Evolutionary conservation across 805 yeast genomes (phyloP), one percentile per base, ranked within the genome.

Genomic region (Sugiyamaella lignohabitans): DNA sequence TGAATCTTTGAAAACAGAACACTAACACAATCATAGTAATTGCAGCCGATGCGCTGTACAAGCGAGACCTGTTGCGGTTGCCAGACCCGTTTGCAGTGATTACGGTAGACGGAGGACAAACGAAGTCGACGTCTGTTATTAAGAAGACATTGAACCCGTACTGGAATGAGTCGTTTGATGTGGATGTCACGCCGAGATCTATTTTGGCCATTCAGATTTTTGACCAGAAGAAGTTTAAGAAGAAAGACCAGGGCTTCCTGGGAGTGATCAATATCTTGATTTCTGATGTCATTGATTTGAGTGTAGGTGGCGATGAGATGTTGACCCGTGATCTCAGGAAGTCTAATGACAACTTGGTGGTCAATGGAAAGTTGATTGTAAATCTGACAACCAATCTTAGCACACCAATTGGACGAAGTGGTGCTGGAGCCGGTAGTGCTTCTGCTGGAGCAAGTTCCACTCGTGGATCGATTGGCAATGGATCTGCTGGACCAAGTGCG

Each of bases 71-170:
- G 20, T 79, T 84, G 62, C 80, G 95, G 48, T 85, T 89, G 52
- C 98, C 99, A 2, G 98, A 93, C 66, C 98, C 99, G 8, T 93
- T 93, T 69, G 96, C 97, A 1, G 98, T 93, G 30, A 72, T 93
- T 52, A 91, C 98, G 10, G 89, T 93, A n/a, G 98, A 93, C 65
- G 98, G 98, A 3, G 81, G 86, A 18, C 98, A 93, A 63, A 93
- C 98, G 1, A 87, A 87, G 61, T 84, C 96, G 17, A 93, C 99
- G 1, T 80, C 87, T 43, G 93, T 95, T 30, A 93, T 94, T 24
- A 87, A 87, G 61, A 88, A 87, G 67, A 93, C 98, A 2, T 71
- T 91, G 57, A 87, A 93, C 60, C 99, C 99, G 8, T 93, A 89
- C 68, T 93, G 99, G 99, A 89, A 93, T 67, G 96, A 93, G 67